Evolutionary conservation across 2,329 filamentous ascomycete species (phyloP).

Genomic region (Alternaria triticina): DNA sequence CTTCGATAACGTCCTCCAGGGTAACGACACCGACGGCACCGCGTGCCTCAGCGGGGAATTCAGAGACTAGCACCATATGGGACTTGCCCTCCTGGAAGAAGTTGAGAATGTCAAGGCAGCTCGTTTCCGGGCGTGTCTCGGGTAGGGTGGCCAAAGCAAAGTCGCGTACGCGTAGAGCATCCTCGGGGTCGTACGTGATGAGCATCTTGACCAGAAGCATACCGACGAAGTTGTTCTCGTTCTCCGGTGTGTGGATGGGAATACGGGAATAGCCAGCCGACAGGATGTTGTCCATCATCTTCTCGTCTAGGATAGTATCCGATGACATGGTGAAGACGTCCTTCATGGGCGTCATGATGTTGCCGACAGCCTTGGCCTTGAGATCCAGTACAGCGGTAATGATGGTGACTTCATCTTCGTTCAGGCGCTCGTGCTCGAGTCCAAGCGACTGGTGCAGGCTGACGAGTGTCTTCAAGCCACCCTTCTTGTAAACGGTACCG

Average conservation of each 20-base stretch:
- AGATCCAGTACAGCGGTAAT: conserved; percentile 96
- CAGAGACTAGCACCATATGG: conserved; percentile 96
- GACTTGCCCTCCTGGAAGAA: conserved; percentile 99
- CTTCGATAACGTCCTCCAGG: conserved; percentile 96
- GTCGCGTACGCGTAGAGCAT: conserved; percentile 82
- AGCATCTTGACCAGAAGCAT: conserved; percentile 99
- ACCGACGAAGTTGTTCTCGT: conserved; percentile 86
- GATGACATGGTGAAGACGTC: conserved; percentile 98
- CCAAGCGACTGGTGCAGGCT: conserved; percentile 93
- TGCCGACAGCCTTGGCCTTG: conserved; percentile 93
- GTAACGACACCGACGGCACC: conserved; percentile 94
- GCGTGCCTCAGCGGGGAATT: conserved; percentile 85
- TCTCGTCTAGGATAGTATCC: conserved; percentile 89
- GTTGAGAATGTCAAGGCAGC: conserved; percentile 97
- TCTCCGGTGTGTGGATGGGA: conserved; percentile 87
- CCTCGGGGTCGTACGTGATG: conserved; percentile 97
- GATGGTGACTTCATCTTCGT: conserved; percentile 97
- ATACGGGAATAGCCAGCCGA: conserved; percentile 95
- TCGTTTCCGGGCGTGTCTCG: conserved; percentile 92
- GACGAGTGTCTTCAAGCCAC: conserved; percentile 93
- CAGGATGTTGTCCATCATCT: conserved; percentile 92
- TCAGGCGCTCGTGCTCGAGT: conserved; percentile 81
- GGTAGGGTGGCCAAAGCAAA: conserved; percentile 93
- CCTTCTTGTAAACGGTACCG: conserved; percentile 97
- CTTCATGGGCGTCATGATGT: conserved; percentile 98